These are phyloP conservation scores for Globisporangium okanoganense DNA, from an alignment of 352 stramenopile genomes.

Conservation along the genomic window DNA sequence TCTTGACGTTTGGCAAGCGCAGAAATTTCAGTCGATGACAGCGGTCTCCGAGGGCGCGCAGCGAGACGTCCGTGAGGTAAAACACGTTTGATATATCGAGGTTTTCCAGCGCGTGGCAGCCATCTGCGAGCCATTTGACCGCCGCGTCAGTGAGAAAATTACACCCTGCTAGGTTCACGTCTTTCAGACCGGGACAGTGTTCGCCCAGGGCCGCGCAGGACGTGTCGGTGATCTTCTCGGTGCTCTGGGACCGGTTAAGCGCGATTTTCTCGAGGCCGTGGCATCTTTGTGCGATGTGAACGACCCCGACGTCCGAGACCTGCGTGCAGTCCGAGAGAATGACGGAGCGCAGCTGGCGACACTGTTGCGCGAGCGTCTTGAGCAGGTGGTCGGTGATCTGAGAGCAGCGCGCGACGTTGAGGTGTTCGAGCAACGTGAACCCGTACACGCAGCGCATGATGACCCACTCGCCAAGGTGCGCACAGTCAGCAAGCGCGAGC, in stretches of 20 bases:
- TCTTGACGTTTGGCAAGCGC: slow-evolving; percentile 61
- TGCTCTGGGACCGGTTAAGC: slow-evolving; percentile 53
- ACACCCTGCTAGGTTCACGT: slow-evolving; percentile 80
- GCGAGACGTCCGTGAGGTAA: slow-evolving; percentile 81
- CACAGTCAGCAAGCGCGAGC: slow-evolving; percentile 49
- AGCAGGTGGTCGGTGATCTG: slow-evolving; percentile 86
- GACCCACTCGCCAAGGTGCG: slow-evolving; percentile 63
- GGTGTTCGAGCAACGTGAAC: slow-evolving; percentile 37
- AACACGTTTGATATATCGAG: slow-evolving; percentile 80
- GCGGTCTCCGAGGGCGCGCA: slow-evolving; percentile 39
- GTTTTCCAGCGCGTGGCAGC: slow-evolving; percentile 68
- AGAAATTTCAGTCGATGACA: slow-evolving; percentile 37
- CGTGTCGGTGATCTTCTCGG: slow-evolving; percentile 86
- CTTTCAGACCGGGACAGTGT: slow-evolving; percentile 41
- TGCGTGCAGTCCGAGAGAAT: slow-evolving; percentile 74
- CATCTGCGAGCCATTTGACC: slow-evolving; percentile 82
- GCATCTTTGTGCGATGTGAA: slow-evolving; percentile 79
- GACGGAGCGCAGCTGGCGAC: slow-evolving; percentile 52
- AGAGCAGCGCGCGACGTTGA: slow-evolving; percentile 70
- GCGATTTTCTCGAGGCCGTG: slow-evolving; percentile 64
- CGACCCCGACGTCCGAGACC: slow-evolving; percentile 84
- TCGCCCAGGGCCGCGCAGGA: slow-evolving; percentile 75
- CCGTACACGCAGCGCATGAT: slow-evolving; percentile 65
- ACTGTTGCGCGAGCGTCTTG: slow-evolving; percentile 74
- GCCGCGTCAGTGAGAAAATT: slow-evolving; percentile 89